Evolutionary conservation across 305 asterid genomes (phyloP).

Genomic region (Fraxinus floribunda): DNA sequence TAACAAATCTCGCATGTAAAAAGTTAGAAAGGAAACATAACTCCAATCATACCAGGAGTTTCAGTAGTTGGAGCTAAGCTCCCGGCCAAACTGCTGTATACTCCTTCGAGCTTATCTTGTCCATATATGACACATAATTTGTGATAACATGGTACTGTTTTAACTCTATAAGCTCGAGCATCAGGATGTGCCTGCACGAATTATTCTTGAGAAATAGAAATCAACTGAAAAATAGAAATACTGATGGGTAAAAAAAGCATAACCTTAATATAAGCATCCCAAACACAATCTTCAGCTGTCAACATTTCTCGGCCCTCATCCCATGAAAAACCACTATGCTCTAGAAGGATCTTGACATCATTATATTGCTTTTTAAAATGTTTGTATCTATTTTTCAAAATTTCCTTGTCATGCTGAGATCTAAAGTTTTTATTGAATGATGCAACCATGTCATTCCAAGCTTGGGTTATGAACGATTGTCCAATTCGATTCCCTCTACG

Average conservation of each 20-base stretch:
- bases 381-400: slow-evolving; percentile 49
- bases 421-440: slow-evolving; percentile 42
- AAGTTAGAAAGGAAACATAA: background rate
- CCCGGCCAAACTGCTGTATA: slow-evolving; percentile 17
- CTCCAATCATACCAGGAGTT: slow-evolving; percentile 16
- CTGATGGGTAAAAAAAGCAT: background rate
- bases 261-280: slow-evolving; percentile 48
- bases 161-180: slow-evolving; percentile 40
- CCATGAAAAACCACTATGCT: slow-evolving; percentile 42
- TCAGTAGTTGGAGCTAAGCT: slow-evolving; percentile 21
- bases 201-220: slow-evolving; percentile 8
- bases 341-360: slow-evolving; percentile 36
- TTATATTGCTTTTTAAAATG: slow-evolving; percentile 48
- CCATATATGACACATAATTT: slow-evolving; percentile 41
- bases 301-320: slow-evolving; percentile 46
- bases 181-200: slow-evolving; percentile 44
- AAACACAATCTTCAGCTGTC: slow-evolving; percentile 41
- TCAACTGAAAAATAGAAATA: background rate
- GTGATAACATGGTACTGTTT: slow-evolving; percentile 38
- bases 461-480: slow-evolving; percentile 42
- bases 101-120: slow-evolving; percentile 35
- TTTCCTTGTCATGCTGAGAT: slow-evolving; percentile 37
- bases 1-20: background rate
- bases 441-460: slow-evolving; percentile 45
- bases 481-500: slow-evolving; percentile 39